phyloP scores from a whole-genome alignment of 768 basidiomycete genomes.

The Infundibulicybe gibba region DNA sequence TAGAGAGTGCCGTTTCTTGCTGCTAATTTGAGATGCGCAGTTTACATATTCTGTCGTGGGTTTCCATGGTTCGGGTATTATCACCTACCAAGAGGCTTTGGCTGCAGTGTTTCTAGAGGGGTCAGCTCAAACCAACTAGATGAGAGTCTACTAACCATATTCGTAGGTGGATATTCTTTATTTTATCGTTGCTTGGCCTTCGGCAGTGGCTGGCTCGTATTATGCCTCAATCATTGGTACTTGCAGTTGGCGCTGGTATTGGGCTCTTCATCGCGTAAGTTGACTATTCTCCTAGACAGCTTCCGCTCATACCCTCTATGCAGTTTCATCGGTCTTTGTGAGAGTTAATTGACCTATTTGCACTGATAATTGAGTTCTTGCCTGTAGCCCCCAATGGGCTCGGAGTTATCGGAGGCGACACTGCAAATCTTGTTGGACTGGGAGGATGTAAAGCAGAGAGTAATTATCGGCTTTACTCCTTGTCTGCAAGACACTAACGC shows the following conservation, averaged over 20 bases:
- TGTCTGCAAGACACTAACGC: background rate
- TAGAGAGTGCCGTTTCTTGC: background rate
- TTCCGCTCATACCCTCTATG: constrained; percentile 1
- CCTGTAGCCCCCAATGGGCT: constrained; percentile 59
- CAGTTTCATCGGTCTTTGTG: constrained; percentile 76
- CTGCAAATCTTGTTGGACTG: constrained; percentile 65
- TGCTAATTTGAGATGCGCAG: constrained; percentile 27
- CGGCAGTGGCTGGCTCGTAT: constrained; percentile 88
- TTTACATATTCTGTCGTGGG: constrained; percentile 89
- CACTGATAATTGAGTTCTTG: background rate
- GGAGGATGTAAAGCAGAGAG: constrained; percentile 69
- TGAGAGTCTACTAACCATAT: constrained; percentile 1
- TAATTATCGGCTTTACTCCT: constrained; percentile 7
- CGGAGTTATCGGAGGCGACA: constrained; percentile 72
- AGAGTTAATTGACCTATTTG: constrained; percentile 10
- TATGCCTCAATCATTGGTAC: constrained; percentile 84
- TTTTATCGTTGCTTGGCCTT: constrained; percentile 76
- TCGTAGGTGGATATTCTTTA: constrained; percentile 74
- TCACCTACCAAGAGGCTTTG: constrained; percentile 76
- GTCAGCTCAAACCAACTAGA: constrained; percentile 29
- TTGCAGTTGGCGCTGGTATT: constrained; percentile 84
- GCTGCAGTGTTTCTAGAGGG: constrained; percentile 88
- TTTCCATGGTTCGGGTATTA: constrained; percentile 69
- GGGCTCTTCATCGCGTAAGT: constrained; percentile 83
- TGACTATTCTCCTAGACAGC: constrained; percentile 1